These are phyloP conservation scores for Magnaporthiopsis poae DNA, from an alignment of 2,329 filamentous ascomycete genomes.

Conservation along the genomic window DNA sequence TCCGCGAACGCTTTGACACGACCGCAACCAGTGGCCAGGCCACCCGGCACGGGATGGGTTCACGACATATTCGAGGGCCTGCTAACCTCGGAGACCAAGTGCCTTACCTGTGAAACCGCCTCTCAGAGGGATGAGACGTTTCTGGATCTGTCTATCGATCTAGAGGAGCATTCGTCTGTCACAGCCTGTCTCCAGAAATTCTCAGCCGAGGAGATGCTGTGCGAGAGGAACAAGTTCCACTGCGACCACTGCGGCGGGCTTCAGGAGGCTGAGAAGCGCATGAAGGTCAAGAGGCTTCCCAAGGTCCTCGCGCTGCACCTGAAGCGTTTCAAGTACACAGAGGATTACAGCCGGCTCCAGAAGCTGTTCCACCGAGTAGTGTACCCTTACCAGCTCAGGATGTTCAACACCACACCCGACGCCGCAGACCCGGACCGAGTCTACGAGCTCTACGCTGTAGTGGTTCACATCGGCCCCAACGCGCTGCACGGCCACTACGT, in stretches of 20 bases:
- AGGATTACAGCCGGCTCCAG: slow-evolving; percentile 83
- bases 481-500: slow-evolving; percentile 98
- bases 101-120: slow-evolving; percentile 87
- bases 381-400: slow-evolving; percentile 88
- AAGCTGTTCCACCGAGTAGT: slow-evolving; percentile 96
- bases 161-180: slow-evolving; percentile 90
- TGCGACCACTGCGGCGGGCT: slow-evolving; percentile 94
- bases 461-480: slow-evolving; percentile 92
- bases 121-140: slow-evolving; percentile 95
- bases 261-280: slow-evolving; percentile 95
- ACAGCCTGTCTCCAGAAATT: slow-evolving; percentile 93
- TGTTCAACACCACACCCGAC: slow-evolving; percentile 96
- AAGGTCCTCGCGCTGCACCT: slow-evolving; percentile 85
- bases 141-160: slow-evolving; percentile 86
- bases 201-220: slow-evolving; percentile 96
- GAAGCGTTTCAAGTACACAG: slow-evolving; percentile 97
- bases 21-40: slow-evolving; percentile 35
- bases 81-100: slow-evolving; percentile 90
- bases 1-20: slow-evolving; percentile 20
- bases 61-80: slow-evolving; percentile 95
- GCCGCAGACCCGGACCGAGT: slow-evolving; percentile 85
- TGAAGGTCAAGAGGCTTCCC: slow-evolving; percentile 95
- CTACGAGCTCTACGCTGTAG: slow-evolving; percentile 93
- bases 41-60: slow-evolving; percentile 73
- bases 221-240: slow-evolving; percentile 96